Conservation (phyloP, 1,284 basidiomycete genomes). For the Leccinum pseudoinsigne region DNA sequence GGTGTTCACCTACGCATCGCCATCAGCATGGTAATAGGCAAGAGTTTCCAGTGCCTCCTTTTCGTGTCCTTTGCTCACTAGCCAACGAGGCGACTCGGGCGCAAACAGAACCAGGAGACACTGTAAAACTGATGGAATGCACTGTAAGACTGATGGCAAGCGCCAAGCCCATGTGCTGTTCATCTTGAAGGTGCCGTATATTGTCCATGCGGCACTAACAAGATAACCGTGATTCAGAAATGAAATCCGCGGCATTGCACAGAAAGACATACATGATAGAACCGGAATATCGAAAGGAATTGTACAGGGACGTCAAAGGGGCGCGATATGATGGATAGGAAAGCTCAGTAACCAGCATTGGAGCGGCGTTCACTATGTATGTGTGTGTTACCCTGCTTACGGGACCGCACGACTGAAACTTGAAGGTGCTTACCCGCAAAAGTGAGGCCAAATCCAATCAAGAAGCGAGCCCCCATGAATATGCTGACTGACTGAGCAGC, state of each 20-base stretch:
- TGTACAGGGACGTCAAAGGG: conserved; percentile 69
- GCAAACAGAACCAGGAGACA: conserved; percentile 57
- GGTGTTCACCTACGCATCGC: conserved; percentile 44
- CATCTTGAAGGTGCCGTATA: conserved; percentile 72
- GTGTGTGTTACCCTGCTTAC: background rate
- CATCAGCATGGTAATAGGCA: conserved; percentile 75
- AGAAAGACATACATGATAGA: conserved; percentile 57
- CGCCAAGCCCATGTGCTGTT: conserved; percentile 72
- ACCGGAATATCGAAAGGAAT: conserved; percentile 78
- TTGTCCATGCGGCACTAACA: conserved; percentile 68
- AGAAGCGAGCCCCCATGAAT: conserved; percentile 80
- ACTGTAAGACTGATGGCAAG: conserved; percentile 68
- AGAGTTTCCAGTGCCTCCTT: conserved; percentile 58
- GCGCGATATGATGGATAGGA: conserved; percentile 77
- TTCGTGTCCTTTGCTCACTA: conserved; percentile 65
- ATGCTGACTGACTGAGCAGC: conserved; percentile 72
- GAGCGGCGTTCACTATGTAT: conserved; percentile 56
- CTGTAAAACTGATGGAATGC: conserved; percentile 60
- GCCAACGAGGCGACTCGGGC: conserved; percentile 74
- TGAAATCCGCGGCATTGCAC: background rate
- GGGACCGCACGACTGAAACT: background rate
- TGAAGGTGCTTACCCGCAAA: conserved; percentile 50
- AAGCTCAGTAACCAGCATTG: conserved; percentile 75
- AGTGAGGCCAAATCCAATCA: conserved; percentile 79
- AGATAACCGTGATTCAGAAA: background rate